Percentiles rank a stretch among this genome's conserved stretches.
phyloP scores from a whole-genome alignment of 2,329 filamentous ascomycete genomes.

The Chaetomiaceae sp. region DNA sequence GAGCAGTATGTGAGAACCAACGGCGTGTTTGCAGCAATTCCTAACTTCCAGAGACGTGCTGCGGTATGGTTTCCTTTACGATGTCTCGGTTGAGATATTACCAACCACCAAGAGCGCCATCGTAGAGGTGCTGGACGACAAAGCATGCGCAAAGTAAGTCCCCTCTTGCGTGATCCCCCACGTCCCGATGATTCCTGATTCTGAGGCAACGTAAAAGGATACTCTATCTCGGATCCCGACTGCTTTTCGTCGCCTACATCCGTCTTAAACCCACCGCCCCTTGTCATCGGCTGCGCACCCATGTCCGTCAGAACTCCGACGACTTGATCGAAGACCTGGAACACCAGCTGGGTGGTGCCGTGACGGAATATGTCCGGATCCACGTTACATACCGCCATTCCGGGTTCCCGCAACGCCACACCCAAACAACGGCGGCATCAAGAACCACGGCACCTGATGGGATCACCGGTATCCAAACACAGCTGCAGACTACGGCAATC shows the following conservation, averaged over 20 bases:
- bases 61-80: constrained; percentile 46
- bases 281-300: constrained; percentile 14
- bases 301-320: constrained; percentile 44
- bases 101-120: constrained; percentile 40
- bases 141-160: constrained; percentile 39
- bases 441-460: constrained; percentile 27
- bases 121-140: constrained; percentile 45
- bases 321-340: constrained; percentile 57
- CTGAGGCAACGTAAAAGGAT: constrained; percentile 17
- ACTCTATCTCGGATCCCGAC: constrained; percentile 37
- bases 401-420: constrained; percentile 41
- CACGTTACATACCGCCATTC: constrained; percentile 54
- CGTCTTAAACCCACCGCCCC: constrained; percentile 30
- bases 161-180: neutral
- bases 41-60: constrained; percentile 31
- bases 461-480: constrained; percentile 42
- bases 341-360: constrained; percentile 47
- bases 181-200: neutral
- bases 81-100: constrained; percentile 44
- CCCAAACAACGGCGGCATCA: neutral
- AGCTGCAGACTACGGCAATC: constrained; percentile 48
- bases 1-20: constrained; percentile 11
- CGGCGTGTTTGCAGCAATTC: neutral
- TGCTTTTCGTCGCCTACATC: constrained; percentile 48
- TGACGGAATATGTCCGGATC: constrained; percentile 48